Evolutionary conservation across 768 basidiomycete genomes (phyloP).

Genomic region (Suillus sp.): DNA sequence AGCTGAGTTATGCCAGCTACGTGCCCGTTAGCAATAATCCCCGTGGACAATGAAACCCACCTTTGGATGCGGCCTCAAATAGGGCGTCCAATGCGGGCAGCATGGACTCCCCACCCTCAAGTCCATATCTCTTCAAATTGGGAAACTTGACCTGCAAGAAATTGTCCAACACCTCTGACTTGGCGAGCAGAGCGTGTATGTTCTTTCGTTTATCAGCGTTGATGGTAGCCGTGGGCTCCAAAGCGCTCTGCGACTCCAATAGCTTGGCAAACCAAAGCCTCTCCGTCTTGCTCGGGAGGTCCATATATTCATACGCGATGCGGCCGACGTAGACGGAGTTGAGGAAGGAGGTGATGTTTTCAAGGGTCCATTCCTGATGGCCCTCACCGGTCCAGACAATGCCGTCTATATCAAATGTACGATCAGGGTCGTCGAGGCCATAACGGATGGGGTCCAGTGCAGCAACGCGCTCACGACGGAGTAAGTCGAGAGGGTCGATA

Average conservation of each 20-base stretch:
- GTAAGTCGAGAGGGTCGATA: conserved; percentile 86
- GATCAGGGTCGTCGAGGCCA: conserved; percentile 56
- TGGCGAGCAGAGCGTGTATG: conserved; percentile 68
- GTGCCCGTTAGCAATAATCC: neutral
- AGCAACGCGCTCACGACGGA: conserved; percentile 78
- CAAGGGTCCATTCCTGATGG: conserved; percentile 63
- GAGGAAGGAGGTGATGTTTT: conserved; percentile 70
- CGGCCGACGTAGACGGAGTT: conserved; percentile 76
- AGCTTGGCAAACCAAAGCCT: conserved; percentile 87
- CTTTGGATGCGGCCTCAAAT: conserved; percentile 65
- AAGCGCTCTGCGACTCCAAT: conserved; percentile 58
- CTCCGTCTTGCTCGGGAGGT: conserved; percentile 83
- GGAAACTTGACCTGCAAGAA: conserved; percentile 90
- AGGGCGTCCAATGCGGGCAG: conserved; percentile 81
- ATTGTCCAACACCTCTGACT: conserved; percentile 81
- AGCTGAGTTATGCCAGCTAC: conserved; percentile 70
- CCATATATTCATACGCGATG: conserved; percentile 93
- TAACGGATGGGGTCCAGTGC: conserved; percentile 80
- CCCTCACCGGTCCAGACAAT: conserved; percentile 67
- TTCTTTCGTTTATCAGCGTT: conserved; percentile 48
- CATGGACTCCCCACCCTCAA: conserved; percentile 96
- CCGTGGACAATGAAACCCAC: conserved; percentile 33
- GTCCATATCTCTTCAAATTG: conserved; percentile 82
- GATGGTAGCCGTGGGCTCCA: conserved; percentile 32
- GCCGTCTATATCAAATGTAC: conserved; percentile 72